Percentiles rank a stretch among this genome's conserved stretches.
phyloP scores from a whole-genome alignment of 2,329 filamentous ascomycete species.

The Aureobasidium zeae region DNA sequence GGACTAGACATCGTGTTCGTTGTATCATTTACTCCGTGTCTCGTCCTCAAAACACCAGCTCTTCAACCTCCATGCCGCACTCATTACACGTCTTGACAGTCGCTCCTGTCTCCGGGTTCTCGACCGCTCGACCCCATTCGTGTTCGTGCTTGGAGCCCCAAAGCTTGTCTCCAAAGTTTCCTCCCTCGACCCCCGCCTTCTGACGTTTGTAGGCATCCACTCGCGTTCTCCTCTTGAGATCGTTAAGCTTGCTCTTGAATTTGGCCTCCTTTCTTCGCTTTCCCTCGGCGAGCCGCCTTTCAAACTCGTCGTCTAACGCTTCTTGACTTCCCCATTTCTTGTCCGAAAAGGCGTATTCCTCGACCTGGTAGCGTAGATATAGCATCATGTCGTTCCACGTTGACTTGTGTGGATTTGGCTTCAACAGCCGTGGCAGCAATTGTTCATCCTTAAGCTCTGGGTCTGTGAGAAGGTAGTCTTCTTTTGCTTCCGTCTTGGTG shows the following conservation, averaged over 20 bases:
- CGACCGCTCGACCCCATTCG: conserved; percentile 61
- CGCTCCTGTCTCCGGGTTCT: conserved; percentile 58
- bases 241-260: conserved; percentile 78
- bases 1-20: not conserved
- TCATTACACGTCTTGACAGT: conserved; percentile 65
- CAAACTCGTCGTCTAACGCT: conserved; percentile 80
- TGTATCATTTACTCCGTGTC: conserved; percentile 19
- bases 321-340: conserved; percentile 87
- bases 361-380: conserved; percentile 85
- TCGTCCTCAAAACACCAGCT: conserved; percentile 47
- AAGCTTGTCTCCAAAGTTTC: conserved; percentile 67
- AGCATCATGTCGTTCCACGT: conserved; percentile 99
- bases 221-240: conserved; percentile 85
- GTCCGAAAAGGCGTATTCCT: conserved; percentile 74
- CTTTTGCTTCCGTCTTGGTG: conserved; percentile 91
- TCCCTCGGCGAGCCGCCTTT: conserved; percentile 65
- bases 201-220: conserved; percentile 80
- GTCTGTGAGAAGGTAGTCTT: conserved; percentile 92
- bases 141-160: conserved; percentile 68
- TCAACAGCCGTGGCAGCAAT: conserved; percentile 75
- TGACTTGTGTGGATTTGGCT: conserved; percentile 88
- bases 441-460: conserved; percentile 85
- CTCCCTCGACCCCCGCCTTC: conserved; percentile 43
- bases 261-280: conserved; percentile 83
- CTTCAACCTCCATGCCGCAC: conserved; percentile 60